phyloP scores from a whole-genome alignment of 345 rosid species.

The Adansonia digitata region DNA sequence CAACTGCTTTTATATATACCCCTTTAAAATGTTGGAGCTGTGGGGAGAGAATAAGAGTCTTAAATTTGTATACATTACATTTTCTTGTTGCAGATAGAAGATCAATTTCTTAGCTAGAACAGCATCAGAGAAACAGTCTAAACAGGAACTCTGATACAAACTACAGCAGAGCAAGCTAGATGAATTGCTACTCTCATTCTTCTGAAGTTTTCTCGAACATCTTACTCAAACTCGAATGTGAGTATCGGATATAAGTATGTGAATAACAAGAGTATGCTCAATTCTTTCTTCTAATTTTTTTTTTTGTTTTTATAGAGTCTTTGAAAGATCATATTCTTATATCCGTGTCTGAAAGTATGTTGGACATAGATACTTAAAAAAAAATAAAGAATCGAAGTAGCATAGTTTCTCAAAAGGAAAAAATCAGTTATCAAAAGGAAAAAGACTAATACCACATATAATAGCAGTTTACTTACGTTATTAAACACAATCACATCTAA shows the following conservation, averaged over 20 bases:
- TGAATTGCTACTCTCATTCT: neutral
- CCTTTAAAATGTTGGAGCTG: neutral
- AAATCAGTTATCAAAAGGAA: neutral
- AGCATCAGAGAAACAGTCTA: neutral
- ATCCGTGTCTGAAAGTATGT: too few relatives aligned
- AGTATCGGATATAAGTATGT: too few relatives aligned
- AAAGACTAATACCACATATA: neutral
- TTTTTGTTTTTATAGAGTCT: too few relatives aligned
- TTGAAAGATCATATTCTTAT: too few relatives aligned
- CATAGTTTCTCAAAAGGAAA: neutral
- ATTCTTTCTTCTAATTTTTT: too few relatives aligned
- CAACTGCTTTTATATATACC: neutral
- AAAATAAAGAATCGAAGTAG: too few relatives aligned
- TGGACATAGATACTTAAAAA: too few relatives aligned
- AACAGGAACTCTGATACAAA: neutral
- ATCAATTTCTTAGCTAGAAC: neutral
- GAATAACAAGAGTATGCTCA: too few relatives aligned
- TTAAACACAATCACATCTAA: neutral
- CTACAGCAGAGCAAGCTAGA: neutral
- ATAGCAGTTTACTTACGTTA: neutral
- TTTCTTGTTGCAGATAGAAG: neutral
- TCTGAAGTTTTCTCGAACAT: neutral
- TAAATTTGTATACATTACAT: neutral
- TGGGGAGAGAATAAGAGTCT: neutral
- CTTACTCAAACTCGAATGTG: too few relatives aligned